Conservation (phyloP, 306 rosid species). For the Dalbergia oliveri region DNA sequence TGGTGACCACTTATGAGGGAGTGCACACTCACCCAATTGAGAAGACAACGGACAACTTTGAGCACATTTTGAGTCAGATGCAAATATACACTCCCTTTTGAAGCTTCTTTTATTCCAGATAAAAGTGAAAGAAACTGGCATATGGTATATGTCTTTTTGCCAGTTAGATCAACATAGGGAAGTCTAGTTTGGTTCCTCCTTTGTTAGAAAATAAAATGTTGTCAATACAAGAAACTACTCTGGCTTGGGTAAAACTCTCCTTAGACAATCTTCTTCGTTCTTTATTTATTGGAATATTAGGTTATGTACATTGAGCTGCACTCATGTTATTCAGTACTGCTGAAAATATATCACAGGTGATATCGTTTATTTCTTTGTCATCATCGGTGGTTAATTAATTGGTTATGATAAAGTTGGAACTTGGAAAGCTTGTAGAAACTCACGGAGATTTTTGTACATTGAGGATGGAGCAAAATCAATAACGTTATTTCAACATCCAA, state of each 20-base stretch:
- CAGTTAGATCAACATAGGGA: conserved; percentile 28
- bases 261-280: conserved; percentile 39
- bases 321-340: background rate
- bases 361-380: conserved; percentile 18
- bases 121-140: background rate
- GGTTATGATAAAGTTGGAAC: background rate
- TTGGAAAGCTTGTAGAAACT: conserved; percentile 6
- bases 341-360: conserved; percentile 9
- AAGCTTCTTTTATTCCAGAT: conserved; percentile 6
- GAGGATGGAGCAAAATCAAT: background rate
- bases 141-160: background rate
- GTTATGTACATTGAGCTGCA: conserved; percentile 46
- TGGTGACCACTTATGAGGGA: conserved; percentile 92
- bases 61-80: conserved; percentile 89
- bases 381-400: background rate
- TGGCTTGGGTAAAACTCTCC: conserved; percentile 15
- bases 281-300: conserved; percentile 38
- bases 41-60: conserved; percentile 84
- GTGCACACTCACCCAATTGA: conserved; percentile 83
- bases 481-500: too few species aligned
- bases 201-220: conserved; percentile 43
- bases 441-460: background rate
- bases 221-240: conserved; percentile 22
- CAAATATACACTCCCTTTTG: conserved; percentile 75
- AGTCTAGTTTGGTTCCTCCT: conserved; percentile 35